A percentile compares a stretch with the other conserved stretches of the same genome.
Conservation (phyloP, 768 basidiomycete species). For the Myochromella boudieri region DNA sequence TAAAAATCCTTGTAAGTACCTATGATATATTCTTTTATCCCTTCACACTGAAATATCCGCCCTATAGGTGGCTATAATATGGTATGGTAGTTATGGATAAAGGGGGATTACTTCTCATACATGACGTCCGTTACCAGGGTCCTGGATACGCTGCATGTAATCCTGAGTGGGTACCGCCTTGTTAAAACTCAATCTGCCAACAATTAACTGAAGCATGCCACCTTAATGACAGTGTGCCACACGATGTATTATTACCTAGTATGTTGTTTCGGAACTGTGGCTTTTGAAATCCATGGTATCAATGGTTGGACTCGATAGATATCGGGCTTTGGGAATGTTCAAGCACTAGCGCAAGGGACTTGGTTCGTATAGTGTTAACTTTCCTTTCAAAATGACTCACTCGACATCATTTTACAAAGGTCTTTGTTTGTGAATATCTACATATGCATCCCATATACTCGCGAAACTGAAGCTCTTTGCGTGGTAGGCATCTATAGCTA, state of each 20-base stretch:
- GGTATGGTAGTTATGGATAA: slow-evolving; percentile 27
- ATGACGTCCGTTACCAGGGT: slow-evolving; percentile 25
- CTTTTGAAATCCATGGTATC: not conserved
- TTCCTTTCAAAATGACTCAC: not conserved
- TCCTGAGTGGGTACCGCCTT: slow-evolving; percentile 41
- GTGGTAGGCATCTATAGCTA: slow-evolving; percentile 33
- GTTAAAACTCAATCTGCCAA: not conserved
- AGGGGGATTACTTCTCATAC: no score
- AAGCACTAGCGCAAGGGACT: slow-evolving; percentile 30
- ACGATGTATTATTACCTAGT: slow-evolving; percentile 44
- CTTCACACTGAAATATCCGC: not conserved
- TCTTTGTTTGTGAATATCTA: slow-evolving; percentile 32
- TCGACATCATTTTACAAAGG: slow-evolving; percentile 19
- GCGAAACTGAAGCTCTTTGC: slow-evolving; percentile 1
- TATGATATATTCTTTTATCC: not conserved
- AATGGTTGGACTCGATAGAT: slow-evolving; percentile 27
- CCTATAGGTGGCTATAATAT: slow-evolving; percentile 32
- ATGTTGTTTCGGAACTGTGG: slow-evolving; percentile 12
- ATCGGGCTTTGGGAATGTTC: slow-evolving; percentile 31
- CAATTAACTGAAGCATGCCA: no score
- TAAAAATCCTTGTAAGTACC: slow-evolving; percentile 35
- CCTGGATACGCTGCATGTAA: slow-evolving; percentile 39
- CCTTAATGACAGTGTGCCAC: slow-evolving; percentile 35
- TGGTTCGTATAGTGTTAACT: slow-evolving; percentile 29
- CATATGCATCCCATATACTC: not conserved